phyloP scores from a whole-genome alignment of 2,329 filamentous ascomycete genomes.

The Bertia moriformis region DNA sequence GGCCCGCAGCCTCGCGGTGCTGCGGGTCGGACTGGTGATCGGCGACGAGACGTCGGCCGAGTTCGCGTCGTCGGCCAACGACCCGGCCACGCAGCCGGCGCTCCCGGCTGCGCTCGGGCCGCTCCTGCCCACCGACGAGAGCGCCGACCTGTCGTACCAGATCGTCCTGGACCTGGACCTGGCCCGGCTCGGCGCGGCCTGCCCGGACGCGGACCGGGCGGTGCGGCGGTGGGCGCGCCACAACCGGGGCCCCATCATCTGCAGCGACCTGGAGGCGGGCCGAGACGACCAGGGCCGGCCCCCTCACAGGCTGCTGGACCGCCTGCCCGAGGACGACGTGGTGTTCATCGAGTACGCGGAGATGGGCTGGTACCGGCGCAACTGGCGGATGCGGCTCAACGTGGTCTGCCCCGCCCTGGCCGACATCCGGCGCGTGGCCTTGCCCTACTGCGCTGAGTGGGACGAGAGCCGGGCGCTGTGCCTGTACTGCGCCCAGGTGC shows the following conservation, averaged over 20 bases:
- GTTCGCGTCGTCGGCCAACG: no score
- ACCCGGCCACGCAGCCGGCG: no score
- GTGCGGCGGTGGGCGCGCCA: conserved; percentile 8
- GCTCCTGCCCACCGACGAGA: conserved; percentile 5
- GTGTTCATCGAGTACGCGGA: conserved; percentile 15
- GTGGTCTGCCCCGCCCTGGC: conserved; percentile 2
- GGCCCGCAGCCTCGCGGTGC: no score
- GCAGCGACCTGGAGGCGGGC: neutral
- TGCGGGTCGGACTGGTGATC: no score
- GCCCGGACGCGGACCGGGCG: conserved; percentile 9
- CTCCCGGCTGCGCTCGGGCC: no score
- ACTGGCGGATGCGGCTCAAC: neutral
- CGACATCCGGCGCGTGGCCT: conserved; percentile 20
- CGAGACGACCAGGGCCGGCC: neutral
- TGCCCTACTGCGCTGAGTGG: conserved; percentile 27
- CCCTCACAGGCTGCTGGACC: neutral
- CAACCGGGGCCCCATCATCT: no score
- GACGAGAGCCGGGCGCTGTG: conserved; percentile 16
- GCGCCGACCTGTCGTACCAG: conserved; percentile 13
- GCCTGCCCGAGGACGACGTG: conserved; percentile 7
- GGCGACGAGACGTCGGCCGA: no score
- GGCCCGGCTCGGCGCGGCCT: conserved; percentile 8
- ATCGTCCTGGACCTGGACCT: conserved; percentile 9
- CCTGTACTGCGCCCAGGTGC: conserved; percentile 15
- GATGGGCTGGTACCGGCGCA: neutral